phyloP scores from a whole-genome alignment of 768 basidiomycete genomes.

The Kwoniella bestiolae region DNA sequence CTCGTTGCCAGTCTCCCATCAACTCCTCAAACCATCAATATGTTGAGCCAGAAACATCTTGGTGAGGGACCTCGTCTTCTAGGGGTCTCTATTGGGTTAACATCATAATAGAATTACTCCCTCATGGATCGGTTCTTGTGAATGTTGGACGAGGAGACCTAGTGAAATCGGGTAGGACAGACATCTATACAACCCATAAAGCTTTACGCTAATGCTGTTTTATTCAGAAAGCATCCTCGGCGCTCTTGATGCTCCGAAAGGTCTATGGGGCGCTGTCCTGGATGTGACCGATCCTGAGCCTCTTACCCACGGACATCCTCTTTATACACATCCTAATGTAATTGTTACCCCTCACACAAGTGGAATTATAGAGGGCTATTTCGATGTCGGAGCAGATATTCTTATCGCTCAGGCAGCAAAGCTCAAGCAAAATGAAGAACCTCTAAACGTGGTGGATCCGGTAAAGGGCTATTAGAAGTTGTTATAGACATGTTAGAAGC shows the following conservation, averaged over 20 bases:
- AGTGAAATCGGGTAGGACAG: conserved; percentile 48
- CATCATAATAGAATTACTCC: conserved; percentile 33
- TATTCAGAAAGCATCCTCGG: conserved; percentile 32
- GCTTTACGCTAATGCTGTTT: not conserved
- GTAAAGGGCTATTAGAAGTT: conserved; percentile 51
- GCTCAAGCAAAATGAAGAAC: conserved; percentile 24
- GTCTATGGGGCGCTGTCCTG: conserved; percentile 45
- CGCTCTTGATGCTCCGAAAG: conserved; percentile 31
- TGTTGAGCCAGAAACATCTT: conserved; percentile 40
- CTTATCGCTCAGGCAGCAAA: conserved; percentile 48
- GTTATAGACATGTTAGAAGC: too few relatives aligned
- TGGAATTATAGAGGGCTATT: conserved; percentile 52
- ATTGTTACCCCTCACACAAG: conserved; percentile 57
- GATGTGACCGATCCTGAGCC: conserved; percentile 58
- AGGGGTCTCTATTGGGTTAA: too few relatives aligned
- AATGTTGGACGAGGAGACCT: conserved; percentile 58
- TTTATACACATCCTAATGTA: conserved; percentile 29
- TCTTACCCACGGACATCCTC: conserved; percentile 34
- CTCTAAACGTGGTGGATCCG: conserved; percentile 45
- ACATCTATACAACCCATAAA: not conserved
- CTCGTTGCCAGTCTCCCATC: conserved; percentile 51
- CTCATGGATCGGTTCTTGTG: conserved; percentile 51
- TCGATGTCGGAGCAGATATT: conserved; percentile 47
- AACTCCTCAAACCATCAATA: conserved; percentile 38
- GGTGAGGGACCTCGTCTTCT: too few relatives aligned